Evolutionary conservation across 108 stramenopile genomes (phyloP).

Genomic region (Skeletonema marinoi): DNA sequence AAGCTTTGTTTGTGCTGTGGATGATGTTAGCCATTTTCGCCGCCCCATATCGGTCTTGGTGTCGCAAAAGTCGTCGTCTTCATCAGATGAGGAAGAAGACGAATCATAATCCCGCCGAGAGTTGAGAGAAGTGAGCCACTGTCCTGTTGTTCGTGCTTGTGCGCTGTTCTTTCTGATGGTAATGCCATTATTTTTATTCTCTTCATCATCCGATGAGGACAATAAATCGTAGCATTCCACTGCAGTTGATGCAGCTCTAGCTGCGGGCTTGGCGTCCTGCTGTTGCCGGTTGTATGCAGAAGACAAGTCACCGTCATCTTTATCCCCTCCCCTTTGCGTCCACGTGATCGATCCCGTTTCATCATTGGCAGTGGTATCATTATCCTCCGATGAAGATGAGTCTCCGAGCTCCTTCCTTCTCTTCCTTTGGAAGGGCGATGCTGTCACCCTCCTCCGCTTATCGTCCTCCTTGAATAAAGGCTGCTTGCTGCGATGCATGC

Average conservation of each 20-base stretch:
- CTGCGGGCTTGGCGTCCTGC: neutral
- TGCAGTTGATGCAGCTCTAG: neutral
- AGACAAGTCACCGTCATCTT: neutral
- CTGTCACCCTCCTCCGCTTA: conserved; percentile 5
- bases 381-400: neutral
- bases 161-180: neutral
- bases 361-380: neutral
- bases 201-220: neutral
- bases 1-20: conserved; percentile 2
- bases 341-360: neutral
- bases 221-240: neutral
- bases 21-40: neutral
- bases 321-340: neutral
- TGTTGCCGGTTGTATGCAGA: neutral
- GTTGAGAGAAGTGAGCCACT: conserved; percentile 10
- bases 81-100: neutral
- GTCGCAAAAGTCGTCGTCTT: neutral
- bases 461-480: neutral
- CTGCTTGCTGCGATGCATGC: neutral
- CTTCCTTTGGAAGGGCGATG: neutral
- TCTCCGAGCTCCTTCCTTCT: neutral
- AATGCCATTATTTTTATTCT: neutral
- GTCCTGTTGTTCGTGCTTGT: neutral
- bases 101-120: neutral
- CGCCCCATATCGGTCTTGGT: neutral